Base-by-base conservation (phyloP, 805 yeast species). In the Yarrowia hollandica region DNA sequence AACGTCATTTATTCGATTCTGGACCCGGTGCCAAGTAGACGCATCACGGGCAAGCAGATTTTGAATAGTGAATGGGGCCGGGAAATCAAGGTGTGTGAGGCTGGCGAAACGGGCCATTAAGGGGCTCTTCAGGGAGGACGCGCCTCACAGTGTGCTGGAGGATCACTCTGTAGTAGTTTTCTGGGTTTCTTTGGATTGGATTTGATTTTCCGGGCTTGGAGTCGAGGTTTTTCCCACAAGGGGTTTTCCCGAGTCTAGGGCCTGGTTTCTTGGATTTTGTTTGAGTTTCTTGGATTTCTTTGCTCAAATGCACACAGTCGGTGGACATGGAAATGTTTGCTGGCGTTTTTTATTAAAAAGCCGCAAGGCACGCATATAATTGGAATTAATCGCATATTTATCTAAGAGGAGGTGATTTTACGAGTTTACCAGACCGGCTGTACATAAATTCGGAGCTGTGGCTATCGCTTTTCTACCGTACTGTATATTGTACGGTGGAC, bases 1-100 rank as follows among this genome's bases (percentile, higher is more conserved):
- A 92, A 92, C 68, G 98, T 92, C 37, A 86, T 94, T 61, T 92
- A 92, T 71, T 88, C 96, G 18, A 87, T 94, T 59, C 75, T 94
- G 65, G 98, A 94, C 69, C 99, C 99, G 1, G 83, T 86, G 30
- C 96, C 99, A 4, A 75, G 79, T 12, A 79, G 97, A 65, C 80
- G 98, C 69, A 87, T 94, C 64, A 91, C 88, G 22, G 95, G 95
- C 12, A 82, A 82, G 65, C 97, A 92, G 72, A 82, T 91, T 23
- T 75, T 94, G 69, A 90, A 87, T 68, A 85, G 94, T 70, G 98
- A 94, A 72, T 92, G 98, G 98, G 96, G 96, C 0, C 77, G 97
- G 61, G 95, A 89, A 69, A 90, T 92, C 63, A 79, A 75, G 61
- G 84, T 88, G 23, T 90, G 96, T 70, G 83, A 80, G 31, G 86